Evolutionary conservation across 2,329 filamentous ascomycete genomes (phyloP).

Genomic region (Aspergillus pseudoviridinutans): DNA sequence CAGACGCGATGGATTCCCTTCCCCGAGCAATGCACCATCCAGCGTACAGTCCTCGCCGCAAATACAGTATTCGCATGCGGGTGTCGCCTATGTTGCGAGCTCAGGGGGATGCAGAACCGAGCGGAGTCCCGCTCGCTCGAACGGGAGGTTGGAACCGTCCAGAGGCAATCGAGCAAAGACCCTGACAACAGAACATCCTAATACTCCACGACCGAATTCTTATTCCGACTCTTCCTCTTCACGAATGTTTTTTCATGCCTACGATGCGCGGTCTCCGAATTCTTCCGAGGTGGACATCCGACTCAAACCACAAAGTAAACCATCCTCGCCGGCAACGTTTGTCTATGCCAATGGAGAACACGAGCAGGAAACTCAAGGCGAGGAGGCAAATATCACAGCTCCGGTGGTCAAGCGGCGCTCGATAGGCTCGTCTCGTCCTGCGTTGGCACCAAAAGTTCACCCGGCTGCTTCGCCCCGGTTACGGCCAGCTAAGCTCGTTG

Average conservation of each 20-base stretch:
- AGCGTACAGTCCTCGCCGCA: conserved; percentile 22
- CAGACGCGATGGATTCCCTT: conserved; percentile 66
- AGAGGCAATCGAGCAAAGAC: conserved; percentile 36
- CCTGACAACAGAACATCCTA: conserved; percentile 33
- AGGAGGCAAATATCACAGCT: conserved; percentile 17
- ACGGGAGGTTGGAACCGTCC: conserved; percentile 25
- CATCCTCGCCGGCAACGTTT: conserved; percentile 29
- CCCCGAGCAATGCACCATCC: conserved; percentile 54
- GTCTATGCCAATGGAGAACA: conserved; percentile 36
- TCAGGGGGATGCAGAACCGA: conserved; percentile 25
- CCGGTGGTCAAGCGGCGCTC: conserved; percentile 25
- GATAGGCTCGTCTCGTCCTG: conserved; percentile 26
- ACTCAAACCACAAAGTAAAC: conserved; percentile 22
- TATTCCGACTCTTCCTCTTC: conserved; percentile 33
- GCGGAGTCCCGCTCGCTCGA: conserved; percentile 32
- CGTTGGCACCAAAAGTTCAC: conserved; percentile 15
- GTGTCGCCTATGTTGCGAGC: conserved; percentile 20
- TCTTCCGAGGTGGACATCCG: conserved; percentile 34
- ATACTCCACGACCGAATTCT: conserved; percentile 29
- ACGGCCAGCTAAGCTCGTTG: conserved; percentile 26
- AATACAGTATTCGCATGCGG: conserved; percentile 25
- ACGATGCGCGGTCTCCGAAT: conserved; percentile 60
- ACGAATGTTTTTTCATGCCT: conserved; percentile 89
- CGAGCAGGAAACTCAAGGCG: conserved; percentile 20
- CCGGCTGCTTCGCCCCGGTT: conserved; percentile 27